Conservation (phyloP, 2,329 filamentous ascomycete species). For the Colletotrichum falcatum region DNA sequence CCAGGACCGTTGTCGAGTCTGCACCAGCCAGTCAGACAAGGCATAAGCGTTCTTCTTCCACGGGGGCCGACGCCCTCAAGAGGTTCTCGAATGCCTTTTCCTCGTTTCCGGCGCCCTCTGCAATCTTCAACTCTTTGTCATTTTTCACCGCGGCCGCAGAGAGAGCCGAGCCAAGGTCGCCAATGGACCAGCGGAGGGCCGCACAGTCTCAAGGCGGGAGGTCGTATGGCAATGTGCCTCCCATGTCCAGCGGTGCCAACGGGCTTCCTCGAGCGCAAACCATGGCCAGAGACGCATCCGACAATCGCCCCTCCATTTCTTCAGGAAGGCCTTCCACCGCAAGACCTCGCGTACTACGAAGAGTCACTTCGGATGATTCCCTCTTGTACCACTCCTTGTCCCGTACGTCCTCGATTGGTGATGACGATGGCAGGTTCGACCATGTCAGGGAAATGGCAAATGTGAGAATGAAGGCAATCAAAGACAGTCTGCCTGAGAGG, state of each 20-base stretch:
- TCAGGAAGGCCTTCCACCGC: slow-evolving; percentile 23
- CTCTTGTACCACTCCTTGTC: slow-evolving; percentile 82
- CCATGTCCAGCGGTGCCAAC: slow-evolving; percentile 15
- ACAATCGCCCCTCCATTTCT: slow-evolving; percentile 21
- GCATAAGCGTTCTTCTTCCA: slow-evolving; percentile 64
- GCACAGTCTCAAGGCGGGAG: slow-evolving; percentile 12
- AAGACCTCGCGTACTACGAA: slow-evolving; percentile 56
- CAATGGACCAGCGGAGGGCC: slow-evolving; percentile 7
- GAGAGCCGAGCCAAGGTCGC: slow-evolving; percentile 22
- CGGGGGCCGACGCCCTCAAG: slow-evolving; percentile 68
- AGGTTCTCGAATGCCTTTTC: slow-evolving; percentile 68
- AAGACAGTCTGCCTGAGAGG: slow-evolving; percentile 84
- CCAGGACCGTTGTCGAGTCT: slow-evolving; percentile 56
- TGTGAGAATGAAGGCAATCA: slow-evolving; percentile 88
- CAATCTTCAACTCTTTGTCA: slow-evolving; percentile 40
- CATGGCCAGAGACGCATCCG: neutral
- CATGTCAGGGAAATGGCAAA: slow-evolving; percentile 88
- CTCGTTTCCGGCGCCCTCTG: slow-evolving; percentile 53
- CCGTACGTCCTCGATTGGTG: slow-evolving; percentile 83
- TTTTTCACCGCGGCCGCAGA: slow-evolving; percentile 40
- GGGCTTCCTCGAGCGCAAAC: slow-evolving; percentile 13
- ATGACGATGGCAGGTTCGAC: slow-evolving; percentile 80
- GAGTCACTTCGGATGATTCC: slow-evolving; percentile 82
- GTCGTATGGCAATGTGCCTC: slow-evolving; percentile 24
- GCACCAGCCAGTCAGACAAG: slow-evolving; percentile 60